Evolutionary conservation across 257 asterid species (phyloP).

Genomic region (Nicotiana sylvestris): DNA sequence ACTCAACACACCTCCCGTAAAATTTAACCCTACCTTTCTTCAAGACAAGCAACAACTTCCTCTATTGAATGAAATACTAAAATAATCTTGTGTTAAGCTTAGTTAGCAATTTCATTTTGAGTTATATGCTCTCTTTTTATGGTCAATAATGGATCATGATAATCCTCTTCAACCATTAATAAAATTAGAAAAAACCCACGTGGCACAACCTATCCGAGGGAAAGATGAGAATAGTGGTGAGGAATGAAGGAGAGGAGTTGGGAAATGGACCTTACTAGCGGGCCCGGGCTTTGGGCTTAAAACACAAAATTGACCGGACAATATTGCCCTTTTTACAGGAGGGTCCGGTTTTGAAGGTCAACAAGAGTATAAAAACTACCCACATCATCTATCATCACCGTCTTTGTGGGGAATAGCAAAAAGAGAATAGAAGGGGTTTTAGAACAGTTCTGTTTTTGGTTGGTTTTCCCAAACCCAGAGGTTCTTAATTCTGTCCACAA

Average conservation of each 20-base stretch:
- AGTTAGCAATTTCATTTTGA: neutral
- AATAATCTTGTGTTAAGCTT: neutral
- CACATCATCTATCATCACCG: neutral
- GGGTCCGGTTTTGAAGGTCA: neutral
- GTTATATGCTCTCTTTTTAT: neutral
- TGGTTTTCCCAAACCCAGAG: conserved; percentile 6
- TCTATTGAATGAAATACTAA: neutral
- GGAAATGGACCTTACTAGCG: neutral
- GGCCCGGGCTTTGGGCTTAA: neutral
- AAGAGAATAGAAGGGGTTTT: neutral
- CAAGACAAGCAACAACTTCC: neutral
- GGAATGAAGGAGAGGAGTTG: neutral
- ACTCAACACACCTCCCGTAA: neutral
- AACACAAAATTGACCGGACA: neutral
- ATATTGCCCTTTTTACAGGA: neutral
- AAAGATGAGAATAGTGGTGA: neutral
- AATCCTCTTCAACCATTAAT: neutral
- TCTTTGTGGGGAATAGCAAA: neutral
- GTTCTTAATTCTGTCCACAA: neutral
- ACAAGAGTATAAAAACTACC: neutral
- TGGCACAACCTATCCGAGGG: neutral
- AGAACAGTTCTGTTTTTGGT: neutral
- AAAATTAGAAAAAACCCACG: neutral
- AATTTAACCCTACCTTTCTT: neutral
- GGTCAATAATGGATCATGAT: neutral